These are phyloP conservation scores for Asterophora parasitica DNA, from an alignment of 768 basidiomycete species.

Conservation along the genomic window DNA sequence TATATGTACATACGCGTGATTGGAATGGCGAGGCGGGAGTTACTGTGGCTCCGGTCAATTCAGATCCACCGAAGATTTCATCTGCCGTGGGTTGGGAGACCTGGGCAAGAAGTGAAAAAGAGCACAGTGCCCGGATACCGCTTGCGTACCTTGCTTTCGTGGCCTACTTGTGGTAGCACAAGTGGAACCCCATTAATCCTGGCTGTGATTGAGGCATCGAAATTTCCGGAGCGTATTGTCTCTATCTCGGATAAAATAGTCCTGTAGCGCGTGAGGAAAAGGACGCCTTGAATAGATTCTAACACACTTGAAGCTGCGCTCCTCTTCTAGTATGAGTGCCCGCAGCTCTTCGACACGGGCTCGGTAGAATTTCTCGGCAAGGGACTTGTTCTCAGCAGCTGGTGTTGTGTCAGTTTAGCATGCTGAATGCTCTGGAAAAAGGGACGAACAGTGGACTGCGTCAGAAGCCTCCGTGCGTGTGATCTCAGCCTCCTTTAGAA, in stretches of 20 bases:
- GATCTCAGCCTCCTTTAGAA: conserved; percentile 66
- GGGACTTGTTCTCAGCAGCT: conserved; percentile 62
- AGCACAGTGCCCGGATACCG: background rate
- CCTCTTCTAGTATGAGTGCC: conserved; percentile 66
- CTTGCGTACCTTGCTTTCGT: conserved; percentile 4
- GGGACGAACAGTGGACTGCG: conserved; percentile 43
- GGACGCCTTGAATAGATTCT: background rate
- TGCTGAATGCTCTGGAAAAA: background rate
- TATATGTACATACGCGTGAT: conserved; percentile 16
- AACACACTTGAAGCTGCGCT: conserved; percentile 71
- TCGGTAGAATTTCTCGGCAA: conserved; percentile 74
- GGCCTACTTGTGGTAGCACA: conserved; percentile 2
- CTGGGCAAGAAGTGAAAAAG: background rate
- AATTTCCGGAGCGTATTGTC: conserved; percentile 62
- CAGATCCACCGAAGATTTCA: conserved; percentile 28
- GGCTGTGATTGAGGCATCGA: conserved; percentile 49
- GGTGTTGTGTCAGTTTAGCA: conserved; percentile 10
- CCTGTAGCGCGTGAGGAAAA: conserved; percentile 30
- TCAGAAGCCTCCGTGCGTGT: conserved; percentile 47
- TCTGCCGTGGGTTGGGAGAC: conserved; percentile 12
- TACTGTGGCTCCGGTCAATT: conserved; percentile 31
- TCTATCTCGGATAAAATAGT: conserved; percentile 69
- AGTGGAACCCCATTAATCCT: conserved; percentile 21
- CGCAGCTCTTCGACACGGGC: conserved; percentile 68
- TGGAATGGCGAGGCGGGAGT: conserved; percentile 22